Evolutionary conservation across 1,284 basidiomycete genomes (phyloP), one percentile per base, ranked within the genome.

Genomic region (Ganoderma meredithae): DNA sequence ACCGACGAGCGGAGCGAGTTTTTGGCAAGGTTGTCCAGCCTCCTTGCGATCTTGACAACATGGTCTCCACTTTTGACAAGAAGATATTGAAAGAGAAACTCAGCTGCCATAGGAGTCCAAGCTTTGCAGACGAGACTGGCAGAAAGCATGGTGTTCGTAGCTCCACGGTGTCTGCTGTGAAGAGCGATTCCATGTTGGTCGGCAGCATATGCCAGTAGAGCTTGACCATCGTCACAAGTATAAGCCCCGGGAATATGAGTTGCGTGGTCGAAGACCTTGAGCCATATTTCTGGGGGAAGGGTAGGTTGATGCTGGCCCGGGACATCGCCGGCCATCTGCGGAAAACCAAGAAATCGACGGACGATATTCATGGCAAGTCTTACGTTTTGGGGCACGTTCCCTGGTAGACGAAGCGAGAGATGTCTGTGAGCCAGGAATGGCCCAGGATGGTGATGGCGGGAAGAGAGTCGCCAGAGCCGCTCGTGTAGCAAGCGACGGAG

Each of bases 241-340:
- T 75, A 71, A 22, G 76, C 77, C 9, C 80, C 81, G 12, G 80
- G 79, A 22, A 81, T 77, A 49, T 75, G 64, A 1, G 77, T 76
- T 13, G 76, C 76, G 62, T 75, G 68, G 2, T 66, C 60, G 64
- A 81, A 79, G 27, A 81, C 73, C n/a, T 73, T 70, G 10, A 76
- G 66, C 80, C 80, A 80, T n/a, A 81, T 62, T 70, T 82, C 81
- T 13, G 76, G 71, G 36, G 65, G 69, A 17, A 72, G 62, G 13
- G 59, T 49, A 9, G 47, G 47, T 49, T 49, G 41, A 33, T 39
- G 27, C 8, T 8, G n/a, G n/a, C 4, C 17, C 27, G 12, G 53
- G 25, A 5, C 27, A 33, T 17, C 53, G 33, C 10, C 25, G 3
- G 31, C 31, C 53, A 55, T 33, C 13, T 6, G 19, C 7, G 15